These are phyloP conservation scores for Sarcomyxa edulis DNA, from an alignment of 768 basidiomycete genomes.

Conservation along the genomic window DNA sequence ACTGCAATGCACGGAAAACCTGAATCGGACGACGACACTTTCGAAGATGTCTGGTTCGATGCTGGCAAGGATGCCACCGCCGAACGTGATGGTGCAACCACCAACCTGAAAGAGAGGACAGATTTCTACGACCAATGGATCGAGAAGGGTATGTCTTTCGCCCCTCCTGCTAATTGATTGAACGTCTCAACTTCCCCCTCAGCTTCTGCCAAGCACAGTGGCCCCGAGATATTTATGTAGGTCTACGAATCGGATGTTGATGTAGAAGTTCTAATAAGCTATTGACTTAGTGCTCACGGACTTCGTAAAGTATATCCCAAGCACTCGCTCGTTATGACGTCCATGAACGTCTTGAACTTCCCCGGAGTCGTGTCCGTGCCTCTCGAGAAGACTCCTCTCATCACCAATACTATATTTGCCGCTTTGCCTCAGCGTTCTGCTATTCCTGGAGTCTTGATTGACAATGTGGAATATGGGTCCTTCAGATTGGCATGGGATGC, in stretches of 20 bases:
- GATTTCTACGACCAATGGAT: conserved; percentile 49
- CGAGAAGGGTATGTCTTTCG: conserved; percentile 36
- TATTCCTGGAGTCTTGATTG: conserved; percentile 47
- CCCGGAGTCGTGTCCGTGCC: conserved; percentile 44
- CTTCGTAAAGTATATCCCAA: conserved; percentile 58
- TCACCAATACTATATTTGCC: conserved; percentile 44
- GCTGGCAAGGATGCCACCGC: conserved; percentile 7
- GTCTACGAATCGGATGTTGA: too few species aligned
- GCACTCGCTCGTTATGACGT: conserved; percentile 52
- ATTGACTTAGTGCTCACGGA: conserved; percentile 28
- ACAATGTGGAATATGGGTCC: conserved; percentile 46
- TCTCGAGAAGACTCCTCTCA: conserved; percentile 40
- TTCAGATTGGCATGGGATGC: conserved; percentile 60
- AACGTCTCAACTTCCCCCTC: conserved; percentile 2
- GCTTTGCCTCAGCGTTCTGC: conserved; percentile 39
- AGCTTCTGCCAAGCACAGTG: conserved; percentile 51
- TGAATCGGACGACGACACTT: conserved; percentile 33
- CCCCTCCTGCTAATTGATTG: neutral
- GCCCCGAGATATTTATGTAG: conserved; percentile 43
- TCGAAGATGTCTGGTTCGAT: conserved; percentile 40
- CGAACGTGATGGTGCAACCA: neutral
- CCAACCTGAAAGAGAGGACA: conserved; percentile 16
- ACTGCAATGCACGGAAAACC: too few species aligned
- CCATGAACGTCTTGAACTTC: conserved; percentile 42
- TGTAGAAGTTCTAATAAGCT: conserved; percentile 1